Evolutionary conservation across 2,329 filamentous ascomycete genomes (phyloP), one percentile per base, ranked within the genome.

Genomic region (Epichloe glyceriae): DNA sequence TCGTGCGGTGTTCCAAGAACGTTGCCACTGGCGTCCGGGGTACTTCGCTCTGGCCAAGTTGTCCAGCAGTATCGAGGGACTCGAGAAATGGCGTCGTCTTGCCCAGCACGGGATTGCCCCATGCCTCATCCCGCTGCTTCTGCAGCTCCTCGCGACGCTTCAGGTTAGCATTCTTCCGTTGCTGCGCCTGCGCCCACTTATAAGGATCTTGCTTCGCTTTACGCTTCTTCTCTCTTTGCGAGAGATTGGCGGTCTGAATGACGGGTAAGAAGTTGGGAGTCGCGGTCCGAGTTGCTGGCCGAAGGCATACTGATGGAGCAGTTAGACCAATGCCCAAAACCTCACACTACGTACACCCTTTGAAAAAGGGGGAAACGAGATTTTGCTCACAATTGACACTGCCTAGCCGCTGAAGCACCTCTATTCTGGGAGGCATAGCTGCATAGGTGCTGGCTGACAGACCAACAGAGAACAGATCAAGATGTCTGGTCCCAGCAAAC

Each of bases 101-200:
- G 62, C 91, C 93, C 59, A 83, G 78, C 56, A 98, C 74, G 1
- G 89, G 86, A 66, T 94, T 80, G 47, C 91, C 91, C 57, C 84
- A 74, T 44, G 75, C 74, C 45, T 74, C 74, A 52, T 79, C 73
- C 53, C 87, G 81, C 62, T 82, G 73, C 56, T 79, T 71, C 53
- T 80, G 67, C 50, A 97, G 76, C 55, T 82, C 80, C 55, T 79
- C 74, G 61, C 85, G 88, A 48, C 88, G 82, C 61, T 85, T 79
- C 44, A 91, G 66, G 63, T 95, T 95, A 57, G 85, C 87, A 11
- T 85, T 81, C 68, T 91, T 95, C 55, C 88, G 83, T 64, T 89
- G 87, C 61, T 85, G 80, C 34, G 87, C 83, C 67, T 94, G 88
- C 3, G 85, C 85, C 68, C 85, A 79, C 53, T 83, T 76, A 64